Evolutionary conservation across 768 basidiomycete species (phyloP), one percentile per base, ranked within the genome.

Genomic region (Rhizopogon vulgaris): DNA sequence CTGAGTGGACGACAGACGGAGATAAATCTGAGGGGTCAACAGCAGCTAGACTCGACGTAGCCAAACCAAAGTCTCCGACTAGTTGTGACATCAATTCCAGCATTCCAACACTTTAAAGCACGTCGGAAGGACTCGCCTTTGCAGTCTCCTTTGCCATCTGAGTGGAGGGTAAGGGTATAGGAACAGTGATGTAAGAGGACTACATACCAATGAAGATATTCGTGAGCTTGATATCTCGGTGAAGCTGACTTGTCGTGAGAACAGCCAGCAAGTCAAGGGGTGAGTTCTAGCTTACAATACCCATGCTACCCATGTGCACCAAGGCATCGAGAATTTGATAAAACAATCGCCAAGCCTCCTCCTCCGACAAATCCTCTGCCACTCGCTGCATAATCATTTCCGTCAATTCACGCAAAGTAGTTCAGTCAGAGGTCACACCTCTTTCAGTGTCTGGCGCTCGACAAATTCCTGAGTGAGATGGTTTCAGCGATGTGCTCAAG

Each of bases 31-130:
- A 82, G 18, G 86, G 85, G 52, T 90, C 89, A 6, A 90, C 82
- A 30, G 84, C 86, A 3, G 85, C 85, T 15, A 90, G 71, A 64
- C 84, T 87, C 1, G 87, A 87, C 0, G 91, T 92, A 2, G 91
- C 90, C 5, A 96, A 74, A 28, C 94, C 94, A 62, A 96, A 97
- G 64, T 97, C 94, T 15, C 94, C 94, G 37, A 97, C 87, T 84
- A 49, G 38, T 17, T 42, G 32, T 48, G 6, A 38, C 32, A n/a
- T 43, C 48, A 38, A 9, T 22, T 22, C 22, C 22, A 22, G 3
- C 22, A 22, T 22, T 22, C 22, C 22, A 22, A 22, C 32, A 24
- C 9, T 15, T 22, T 3, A 24, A 27, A 46, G 14, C 36, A 14
- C 32, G 41, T 36, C 2, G 3, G 34, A 17, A 42, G 25, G 1